A percentile compares a stretch with the other conserved stretches of the same genome.
phyloP scores from a whole-genome alignment of 805 yeast species.

The Kazachstania bromeliacearum region DNA sequence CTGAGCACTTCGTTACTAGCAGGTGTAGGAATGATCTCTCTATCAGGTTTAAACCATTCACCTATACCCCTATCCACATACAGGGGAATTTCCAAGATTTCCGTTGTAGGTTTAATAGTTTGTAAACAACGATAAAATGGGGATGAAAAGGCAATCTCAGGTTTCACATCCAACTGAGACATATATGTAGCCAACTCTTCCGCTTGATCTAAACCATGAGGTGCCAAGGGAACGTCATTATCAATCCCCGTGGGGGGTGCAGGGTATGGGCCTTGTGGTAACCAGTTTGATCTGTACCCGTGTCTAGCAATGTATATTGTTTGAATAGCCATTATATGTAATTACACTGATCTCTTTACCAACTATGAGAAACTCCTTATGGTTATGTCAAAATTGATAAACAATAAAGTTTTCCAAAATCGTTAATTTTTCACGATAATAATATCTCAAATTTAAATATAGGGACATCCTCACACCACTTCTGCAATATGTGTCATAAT shows the following conservation, averaged over 20 bases:
- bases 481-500: too few species aligned
- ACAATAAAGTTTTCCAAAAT: too few species aligned
- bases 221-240: constrained; percentile 82
- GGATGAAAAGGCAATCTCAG: constrained; percentile 63
- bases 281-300: constrained; percentile 90
- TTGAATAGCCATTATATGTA: constrained; percentile 29
- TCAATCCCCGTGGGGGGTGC: constrained; percentile 84
- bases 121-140: constrained; percentile 91
- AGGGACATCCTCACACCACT: too few species aligned
- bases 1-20: constrained; percentile 43
- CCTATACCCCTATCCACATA: constrained; percentile 78
- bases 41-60: constrained; percentile 79
- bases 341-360: too few species aligned
- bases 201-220: constrained; percentile 85
- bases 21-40: constrained; percentile 64
- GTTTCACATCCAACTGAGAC: constrained; percentile 35
- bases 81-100: constrained; percentile 48
- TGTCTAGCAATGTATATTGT: constrained; percentile 74
- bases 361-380: too few species aligned
- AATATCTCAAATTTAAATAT: too few species aligned
- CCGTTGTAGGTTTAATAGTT: constrained; percentile 66
- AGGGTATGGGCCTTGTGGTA: constrained; percentile 56
- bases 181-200: constrained; percentile 60
- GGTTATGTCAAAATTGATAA: too few species aligned
- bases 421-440: too few species aligned